These are phyloP conservation scores for Claviceps capensis DNA, from an alignment of 2,329 filamentous ascomycete species.

Conservation along the genomic window DNA sequence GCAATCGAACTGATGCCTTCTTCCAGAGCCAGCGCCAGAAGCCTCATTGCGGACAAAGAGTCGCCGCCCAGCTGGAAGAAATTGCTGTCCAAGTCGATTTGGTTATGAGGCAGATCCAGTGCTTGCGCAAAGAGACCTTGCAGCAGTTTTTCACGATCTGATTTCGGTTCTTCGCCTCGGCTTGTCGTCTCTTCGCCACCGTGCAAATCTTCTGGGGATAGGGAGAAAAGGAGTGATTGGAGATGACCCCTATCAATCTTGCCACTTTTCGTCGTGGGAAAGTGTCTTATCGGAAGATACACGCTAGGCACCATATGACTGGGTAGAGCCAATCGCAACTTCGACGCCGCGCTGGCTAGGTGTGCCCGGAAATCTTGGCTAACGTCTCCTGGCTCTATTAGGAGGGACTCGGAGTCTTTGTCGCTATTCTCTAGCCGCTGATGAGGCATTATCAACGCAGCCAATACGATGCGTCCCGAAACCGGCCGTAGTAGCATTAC, in stretches of 20 bases:
- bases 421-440: not conserved
- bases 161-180: not conserved
- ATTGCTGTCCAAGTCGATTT: conserved; percentile 18
- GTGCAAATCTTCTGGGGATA: not conserved
- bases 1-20: not conserved
- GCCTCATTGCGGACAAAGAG: conserved; percentile 30
- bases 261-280: not conserved
- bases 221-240: not conserved
- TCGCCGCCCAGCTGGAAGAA: conserved; percentile 31
- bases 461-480: too few relatives aligned
- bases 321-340: not conserved
- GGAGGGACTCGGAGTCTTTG: not conserved
- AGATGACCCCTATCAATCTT: not conserved
- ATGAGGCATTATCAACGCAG: too few relatives aligned
- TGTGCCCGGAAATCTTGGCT: not conserved
- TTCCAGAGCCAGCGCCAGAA: conserved; percentile 14
- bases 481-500: not conserved
- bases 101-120: conserved; percentile 14
- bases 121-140: not conserved
- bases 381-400: not conserved
- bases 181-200: not conserved
- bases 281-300: not conserved
- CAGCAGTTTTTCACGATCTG: not conserved
- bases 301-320: not conserved
- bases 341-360: not conserved